A percentile compares a stretch with the other conserved stretches of the same genome.
Conservation (phyloP, 148 eudicot species). For the Hydrangea macrophylla region DNA sequence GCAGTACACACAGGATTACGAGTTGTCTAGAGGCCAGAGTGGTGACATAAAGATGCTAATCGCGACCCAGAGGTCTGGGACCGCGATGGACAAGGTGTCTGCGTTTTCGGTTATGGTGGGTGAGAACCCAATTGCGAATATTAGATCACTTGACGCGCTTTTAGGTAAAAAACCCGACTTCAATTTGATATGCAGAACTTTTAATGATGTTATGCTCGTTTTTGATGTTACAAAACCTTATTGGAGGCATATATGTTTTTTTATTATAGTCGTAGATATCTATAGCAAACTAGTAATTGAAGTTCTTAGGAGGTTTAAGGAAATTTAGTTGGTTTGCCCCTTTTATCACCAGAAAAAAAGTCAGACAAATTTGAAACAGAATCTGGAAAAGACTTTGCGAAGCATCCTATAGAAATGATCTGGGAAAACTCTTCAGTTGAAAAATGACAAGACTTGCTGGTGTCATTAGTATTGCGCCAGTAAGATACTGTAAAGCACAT, state of each 20-base stretch:
- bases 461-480: too few species aligned
- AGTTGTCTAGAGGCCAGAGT: constrained; percentile 60
- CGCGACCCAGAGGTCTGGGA: constrained; percentile 94
- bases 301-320: neutral
- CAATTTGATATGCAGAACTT: neutral
- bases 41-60: constrained; percentile 92
- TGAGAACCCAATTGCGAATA: constrained; percentile 85
- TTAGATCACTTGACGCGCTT: constrained; percentile 78
- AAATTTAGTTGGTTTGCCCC: neutral
- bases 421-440: too few species aligned
- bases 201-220: neutral
- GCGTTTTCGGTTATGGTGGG: constrained; percentile 89
- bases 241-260: neutral
- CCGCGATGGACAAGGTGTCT: constrained; percentile 95
- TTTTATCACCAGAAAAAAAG: neutral
- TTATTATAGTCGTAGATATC: neutral
- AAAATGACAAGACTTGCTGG: too few species aligned
- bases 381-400: too few species aligned
- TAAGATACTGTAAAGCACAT: too few species aligned
- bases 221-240: neutral
- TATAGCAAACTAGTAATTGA: neutral
- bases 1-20: constrained; percentile 72
- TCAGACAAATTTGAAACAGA: neutral
- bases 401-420: too few species aligned
- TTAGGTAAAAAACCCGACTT: too few species aligned